Conservation (phyloP, 768 basidiomycete species). For the Glaciozyma martinii region DNA sequence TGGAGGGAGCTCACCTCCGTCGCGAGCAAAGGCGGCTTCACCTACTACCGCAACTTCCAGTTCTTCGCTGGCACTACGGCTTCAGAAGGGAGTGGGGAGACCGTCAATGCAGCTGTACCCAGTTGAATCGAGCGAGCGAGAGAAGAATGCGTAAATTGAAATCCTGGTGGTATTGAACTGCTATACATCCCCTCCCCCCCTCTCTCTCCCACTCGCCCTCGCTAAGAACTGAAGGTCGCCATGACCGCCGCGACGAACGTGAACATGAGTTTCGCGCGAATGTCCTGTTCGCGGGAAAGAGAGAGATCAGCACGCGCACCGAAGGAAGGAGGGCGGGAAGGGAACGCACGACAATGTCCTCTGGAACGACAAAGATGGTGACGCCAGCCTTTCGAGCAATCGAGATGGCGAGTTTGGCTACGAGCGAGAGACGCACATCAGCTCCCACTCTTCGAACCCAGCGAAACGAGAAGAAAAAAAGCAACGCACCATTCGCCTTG, state of each 20-base stretch:
- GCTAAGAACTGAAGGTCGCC: not conserved
- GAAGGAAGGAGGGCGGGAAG: not conserved
- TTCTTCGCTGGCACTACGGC: too few species aligned
- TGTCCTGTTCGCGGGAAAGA: not conserved
- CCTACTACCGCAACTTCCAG: too few species aligned
- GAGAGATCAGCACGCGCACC: not conserved
- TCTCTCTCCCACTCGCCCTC: too few species aligned
- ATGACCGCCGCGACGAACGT: not conserved
- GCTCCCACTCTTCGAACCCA: not conserved
- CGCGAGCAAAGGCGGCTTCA: too few species aligned
- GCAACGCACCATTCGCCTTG: constrained; percentile 71
- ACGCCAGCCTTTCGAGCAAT: constrained; percentile 93
- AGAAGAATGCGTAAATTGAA: too few species aligned
- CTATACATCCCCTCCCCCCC: too few species aligned
- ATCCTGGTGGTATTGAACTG: too few species aligned
- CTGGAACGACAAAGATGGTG: constrained; percentile 90
- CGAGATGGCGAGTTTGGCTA: constrained; percentile 93
- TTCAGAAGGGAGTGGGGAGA: too few species aligned
- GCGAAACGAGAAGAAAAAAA: not conserved
- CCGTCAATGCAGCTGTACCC: too few species aligned
- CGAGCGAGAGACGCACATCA: constrained; percentile 1
- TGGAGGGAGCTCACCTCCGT: too few species aligned
- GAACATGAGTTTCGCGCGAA: not conserved
- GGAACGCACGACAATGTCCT: constrained; percentile 38
- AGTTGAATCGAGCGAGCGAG: too few species aligned